These are phyloP conservation scores for Rhizopogon vinicolor DNA, from an alignment of 768 basidiomycete genomes.

Conservation along the genomic window DNA sequence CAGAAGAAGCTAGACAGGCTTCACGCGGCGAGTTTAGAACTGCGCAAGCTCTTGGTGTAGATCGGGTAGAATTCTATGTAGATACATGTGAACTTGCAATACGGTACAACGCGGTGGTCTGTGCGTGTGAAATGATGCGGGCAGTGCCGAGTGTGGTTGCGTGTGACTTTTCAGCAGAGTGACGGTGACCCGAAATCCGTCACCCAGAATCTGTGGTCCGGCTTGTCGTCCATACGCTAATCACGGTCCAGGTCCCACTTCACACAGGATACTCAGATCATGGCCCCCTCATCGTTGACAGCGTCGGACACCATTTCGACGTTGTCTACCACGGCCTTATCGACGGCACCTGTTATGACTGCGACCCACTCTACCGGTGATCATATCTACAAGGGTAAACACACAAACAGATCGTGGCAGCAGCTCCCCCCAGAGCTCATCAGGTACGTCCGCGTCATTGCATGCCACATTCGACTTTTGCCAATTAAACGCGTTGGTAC, in stretches of 20 bases:
- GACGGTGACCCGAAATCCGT: conserved; percentile 20
- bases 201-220: conserved; percentile 15
- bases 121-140: conserved; percentile 14
- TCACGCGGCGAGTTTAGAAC: conserved; percentile 38
- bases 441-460: conserved; percentile 41
- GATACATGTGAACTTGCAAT: no score
- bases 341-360: conserved; percentile 21
- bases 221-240: conserved; percentile 30
- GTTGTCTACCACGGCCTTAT: conserved; percentile 4
- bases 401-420: conserved; percentile 54
- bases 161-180: conserved; percentile 2
- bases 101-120: conserved; percentile 16
- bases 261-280: conserved; percentile 24
- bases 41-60: conserved; percentile 13
- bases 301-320: conserved; percentile 14
- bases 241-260: conserved; percentile 25
- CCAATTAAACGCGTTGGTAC: conserved; percentile 1
- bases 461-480: conserved; percentile 5
- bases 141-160: not conserved
- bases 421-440: conserved; percentile 58
- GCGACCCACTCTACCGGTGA: conserved; percentile 17
- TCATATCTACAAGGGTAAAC: conserved; percentile 53
- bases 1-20: conserved; percentile 48
- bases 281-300: conserved; percentile 14
- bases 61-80: no score